Base-by-base conservation (phyloP, 2,329 filamentous ascomycete species). In the Alternaria consortialis region DNA sequence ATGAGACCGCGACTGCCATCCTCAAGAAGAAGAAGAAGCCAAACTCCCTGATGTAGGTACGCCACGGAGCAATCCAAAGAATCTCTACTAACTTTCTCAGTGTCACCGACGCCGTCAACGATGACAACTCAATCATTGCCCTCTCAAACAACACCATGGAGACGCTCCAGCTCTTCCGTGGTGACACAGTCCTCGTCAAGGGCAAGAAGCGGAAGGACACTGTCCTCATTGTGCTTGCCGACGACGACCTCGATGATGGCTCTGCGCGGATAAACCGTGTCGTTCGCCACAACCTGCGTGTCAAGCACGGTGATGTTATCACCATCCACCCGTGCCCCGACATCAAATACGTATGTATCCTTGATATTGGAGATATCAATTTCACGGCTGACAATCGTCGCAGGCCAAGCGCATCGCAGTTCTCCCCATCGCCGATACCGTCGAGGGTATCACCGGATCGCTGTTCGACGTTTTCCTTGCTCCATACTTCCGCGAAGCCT, bases 1-100 rank as follows among this genome's bases (percentile, higher is more conserved):
- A 97, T 80, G 95, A 97, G 79, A 93, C 90, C 65, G 89, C 95
- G 54, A 99, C 95, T 46, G 95, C 95, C 71, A 99, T 99, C 74
- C 88, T 99, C 77, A 98, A 97, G 86, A 98, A 98, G 88, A 99
- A 99, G 91, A 99, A 99, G 94, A 99, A 99, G 92, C 94, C 94
- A 74, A 99, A 99, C 84, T 96, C 94, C 78, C 84, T 99, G 80
- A 97, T 99, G 93, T 97, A 86, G 80, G 90, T 81, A 72, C 68
- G 44, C 62, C 44, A 11, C 13, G 11, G 2, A 11, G 1, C 25
- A 5, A 9, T 2, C 2, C 2, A 4, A 17, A 9, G 39, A 25
- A 56, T 42, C 44, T 29, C 57, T 63, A 64, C 74, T 83, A 65
- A 83, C 71, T 51, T n/a, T 12, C 55, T 60, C 76, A 97, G 93